A percentile compares a stretch with the other conserved stretches of the same genome.
phyloP scores from a whole-genome alignment of 2,329 filamentous ascomycete genomes.

The Colletotrichum zoysiae region DNA sequence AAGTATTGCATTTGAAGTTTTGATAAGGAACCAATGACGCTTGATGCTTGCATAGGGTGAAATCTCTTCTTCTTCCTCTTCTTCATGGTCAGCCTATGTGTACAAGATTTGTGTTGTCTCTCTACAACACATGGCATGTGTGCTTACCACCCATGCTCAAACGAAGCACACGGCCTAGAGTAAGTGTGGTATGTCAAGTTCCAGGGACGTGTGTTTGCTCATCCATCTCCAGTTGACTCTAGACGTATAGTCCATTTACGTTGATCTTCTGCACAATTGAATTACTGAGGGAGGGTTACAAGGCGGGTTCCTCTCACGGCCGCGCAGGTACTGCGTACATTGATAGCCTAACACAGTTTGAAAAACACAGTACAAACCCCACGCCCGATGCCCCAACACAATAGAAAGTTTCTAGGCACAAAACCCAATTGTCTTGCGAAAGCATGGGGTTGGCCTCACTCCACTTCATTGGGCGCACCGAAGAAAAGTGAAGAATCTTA shows the following conservation, averaged over 20 bases:
- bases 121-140: background rate
- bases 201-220: background rate
- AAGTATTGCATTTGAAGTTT: background rate
- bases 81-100: background rate
- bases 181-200: background rate
- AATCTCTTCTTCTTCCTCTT: background rate
- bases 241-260: background rate
- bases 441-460: background rate
- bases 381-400: no score
- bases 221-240: background rate
- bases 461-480: background rate
- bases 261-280: background rate
- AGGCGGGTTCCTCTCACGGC: no score
- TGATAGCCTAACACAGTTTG: no score
- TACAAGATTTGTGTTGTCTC: background rate
- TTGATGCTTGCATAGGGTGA: background rate
- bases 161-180: background rate
- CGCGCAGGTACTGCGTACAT: no score
- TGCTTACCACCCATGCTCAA: background rate
- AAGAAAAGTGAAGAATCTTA: background rate
- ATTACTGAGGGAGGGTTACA: background rate
- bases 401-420: no score
- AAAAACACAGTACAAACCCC: no score
- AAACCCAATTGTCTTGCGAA: background rate
- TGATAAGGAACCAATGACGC: background rate